Evolutionary conservation across 164 flowering plant genomes (phyloP).

Genomic region (Piper longum): DNA sequence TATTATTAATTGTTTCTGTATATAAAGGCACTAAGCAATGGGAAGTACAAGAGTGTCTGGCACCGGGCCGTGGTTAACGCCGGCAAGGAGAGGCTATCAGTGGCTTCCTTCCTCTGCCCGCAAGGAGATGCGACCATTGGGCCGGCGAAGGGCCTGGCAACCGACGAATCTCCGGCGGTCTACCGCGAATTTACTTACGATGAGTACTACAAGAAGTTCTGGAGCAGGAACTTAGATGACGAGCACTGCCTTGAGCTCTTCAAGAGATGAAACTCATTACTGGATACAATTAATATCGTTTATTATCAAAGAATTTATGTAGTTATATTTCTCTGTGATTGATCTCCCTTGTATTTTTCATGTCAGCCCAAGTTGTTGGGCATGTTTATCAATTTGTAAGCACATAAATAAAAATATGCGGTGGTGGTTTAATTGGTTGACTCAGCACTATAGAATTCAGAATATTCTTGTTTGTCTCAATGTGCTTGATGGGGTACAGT

Average conservation of each 20-base stretch:
- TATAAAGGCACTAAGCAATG: conserved; percentile 57
- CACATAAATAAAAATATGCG: no score
- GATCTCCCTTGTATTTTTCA: no score
- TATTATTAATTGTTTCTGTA: neutral
- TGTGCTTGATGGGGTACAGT: no score
- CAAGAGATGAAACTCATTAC: conserved; percentile 13
- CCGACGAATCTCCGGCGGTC: conserved; percentile 5
- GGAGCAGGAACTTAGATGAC: conserved; percentile 10
- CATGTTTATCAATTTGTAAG: no score
- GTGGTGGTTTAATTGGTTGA: no score
- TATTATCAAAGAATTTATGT: no score
- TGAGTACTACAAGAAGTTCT: conserved; percentile 53
- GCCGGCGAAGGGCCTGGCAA: conserved; percentile 15
- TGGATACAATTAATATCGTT: no score
- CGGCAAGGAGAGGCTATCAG: conserved; percentile 38
- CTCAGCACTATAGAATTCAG: no score
- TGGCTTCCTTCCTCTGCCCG: conserved; percentile 65
- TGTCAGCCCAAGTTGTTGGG: no score
- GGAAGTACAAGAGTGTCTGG: conserved; percentile 55
- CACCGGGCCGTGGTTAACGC: conserved; percentile 60
- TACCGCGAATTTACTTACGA: conserved; percentile 50
- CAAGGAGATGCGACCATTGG: conserved; percentile 27
- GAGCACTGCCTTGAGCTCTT: conserved; percentile 64
- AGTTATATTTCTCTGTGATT: no score
- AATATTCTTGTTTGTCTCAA: no score